These are phyloP conservation scores for Sungouiozyma intestinalis DNA, from an alignment of 805 yeast species.

Conservation along the genomic window DNA sequence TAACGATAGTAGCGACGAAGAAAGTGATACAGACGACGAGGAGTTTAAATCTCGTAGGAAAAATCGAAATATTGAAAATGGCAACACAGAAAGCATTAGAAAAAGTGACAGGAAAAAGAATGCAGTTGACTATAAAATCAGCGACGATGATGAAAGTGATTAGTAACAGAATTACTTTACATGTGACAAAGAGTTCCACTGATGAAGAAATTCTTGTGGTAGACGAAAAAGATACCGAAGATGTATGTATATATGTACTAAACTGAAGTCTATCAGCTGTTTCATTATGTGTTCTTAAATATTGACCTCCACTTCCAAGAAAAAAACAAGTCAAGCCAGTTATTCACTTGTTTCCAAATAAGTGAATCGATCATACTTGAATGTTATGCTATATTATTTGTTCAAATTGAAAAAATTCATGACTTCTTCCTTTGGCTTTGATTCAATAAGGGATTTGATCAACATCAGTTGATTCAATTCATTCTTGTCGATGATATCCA, in stretches of 20 bases:
- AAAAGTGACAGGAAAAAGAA: neutral
- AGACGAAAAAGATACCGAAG: no score
- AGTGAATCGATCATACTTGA: neutral
- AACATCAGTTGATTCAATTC: constrained; percentile 44
- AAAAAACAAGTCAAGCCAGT: no score
- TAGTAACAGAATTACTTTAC: neutral
- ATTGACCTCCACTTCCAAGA: no score
- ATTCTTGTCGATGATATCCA: constrained; percentile 7
- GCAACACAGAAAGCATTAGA: neutral
- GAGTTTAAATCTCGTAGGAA: constrained; percentile 12
- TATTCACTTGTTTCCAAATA: neutral
- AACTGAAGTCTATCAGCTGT: no score
- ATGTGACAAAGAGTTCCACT: no score
- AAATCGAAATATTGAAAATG: neutral
- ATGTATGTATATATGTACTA: no score
- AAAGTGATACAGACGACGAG: constrained; percentile 11
- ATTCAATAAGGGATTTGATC: constrained; percentile 49
- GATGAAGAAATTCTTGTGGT: neutral
- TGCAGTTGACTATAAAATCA: neutral
- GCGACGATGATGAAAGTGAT: neutral
- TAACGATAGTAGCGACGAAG: constrained; percentile 2
- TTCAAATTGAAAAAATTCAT: constrained; percentile 42
- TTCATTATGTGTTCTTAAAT: no score
- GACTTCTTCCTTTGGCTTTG: constrained; percentile 61
- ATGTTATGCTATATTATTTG: constrained; percentile 3